These are phyloP conservation scores for Colletotrichum liriopes DNA, from an alignment of 2,329 filamentous ascomycete genomes.

Conservation along the genomic window DNA sequence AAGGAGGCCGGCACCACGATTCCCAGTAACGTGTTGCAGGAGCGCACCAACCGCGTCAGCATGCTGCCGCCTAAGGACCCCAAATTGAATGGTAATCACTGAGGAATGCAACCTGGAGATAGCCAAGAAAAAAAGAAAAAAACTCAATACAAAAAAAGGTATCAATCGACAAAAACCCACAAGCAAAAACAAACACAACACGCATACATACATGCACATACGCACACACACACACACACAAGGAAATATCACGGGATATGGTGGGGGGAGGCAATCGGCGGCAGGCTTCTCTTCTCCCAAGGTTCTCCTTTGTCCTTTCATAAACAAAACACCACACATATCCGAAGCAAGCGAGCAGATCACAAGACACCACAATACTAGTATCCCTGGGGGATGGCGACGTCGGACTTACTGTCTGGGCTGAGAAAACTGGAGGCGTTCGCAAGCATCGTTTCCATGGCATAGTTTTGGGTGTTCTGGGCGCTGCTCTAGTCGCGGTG, in stretches of 20 bases:
- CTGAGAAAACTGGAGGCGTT: slow-evolving; percentile 13
- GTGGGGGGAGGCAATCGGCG: background rate
- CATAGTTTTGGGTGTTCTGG: slow-evolving; percentile 35
- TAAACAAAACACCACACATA: background rate
- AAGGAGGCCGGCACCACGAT: slow-evolving; percentile 49
- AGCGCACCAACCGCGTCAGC: slow-evolving; percentile 53
- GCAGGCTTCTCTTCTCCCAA: background rate
- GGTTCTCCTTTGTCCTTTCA: slow-evolving; percentile 1
- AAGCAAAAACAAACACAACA: background rate
- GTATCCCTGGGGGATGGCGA: background rate
- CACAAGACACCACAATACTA: background rate
- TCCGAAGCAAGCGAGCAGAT: background rate
- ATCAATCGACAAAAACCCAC: background rate
- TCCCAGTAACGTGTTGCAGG: slow-evolving; percentile 52
- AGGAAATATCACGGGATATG: slow-evolving; percentile 5
- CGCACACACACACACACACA: slow-evolving; percentile 11
- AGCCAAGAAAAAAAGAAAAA: background rate
- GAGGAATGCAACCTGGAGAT: background rate
- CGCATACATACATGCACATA: slow-evolving; percentile 9
- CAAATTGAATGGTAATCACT: slow-evolving; percentile 55
- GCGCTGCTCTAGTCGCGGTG: slow-evolving; percentile 29
- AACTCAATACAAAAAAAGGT: background rate
- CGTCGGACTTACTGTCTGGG: background rate
- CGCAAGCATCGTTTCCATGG: slow-evolving; percentile 29
- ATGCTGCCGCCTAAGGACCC: slow-evolving; percentile 52